Evolutionary conservation across 129 eudicot species (phyloP).

Genomic region (Kitagawia praeruptora): DNA sequence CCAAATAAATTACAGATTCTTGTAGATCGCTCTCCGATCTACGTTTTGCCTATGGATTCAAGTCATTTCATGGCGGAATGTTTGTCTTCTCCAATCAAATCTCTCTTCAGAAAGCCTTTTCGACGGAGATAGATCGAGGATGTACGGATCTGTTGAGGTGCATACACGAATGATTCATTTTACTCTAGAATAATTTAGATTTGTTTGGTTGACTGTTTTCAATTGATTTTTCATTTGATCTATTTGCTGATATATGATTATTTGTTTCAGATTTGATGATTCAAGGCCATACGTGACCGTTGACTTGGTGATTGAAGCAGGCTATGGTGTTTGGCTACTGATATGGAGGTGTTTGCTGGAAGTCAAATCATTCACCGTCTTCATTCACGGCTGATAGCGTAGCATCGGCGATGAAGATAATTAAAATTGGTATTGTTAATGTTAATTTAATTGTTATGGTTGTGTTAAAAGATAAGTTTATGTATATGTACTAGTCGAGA

Average conservation of each 20-base stretch:
- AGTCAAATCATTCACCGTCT: neutral
- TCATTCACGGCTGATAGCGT: neutral
- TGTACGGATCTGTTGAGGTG: neutral
- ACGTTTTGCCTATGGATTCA: conserved; percentile 18
- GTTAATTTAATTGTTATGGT: neutral
- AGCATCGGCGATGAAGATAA: neutral
- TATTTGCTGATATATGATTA: neutral
- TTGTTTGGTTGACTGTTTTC: neutral
- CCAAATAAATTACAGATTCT: neutral
- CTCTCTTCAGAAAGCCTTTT: too few species aligned
- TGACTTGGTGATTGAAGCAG: neutral
- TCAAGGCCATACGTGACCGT: neutral
- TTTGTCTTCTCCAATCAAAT: neutral
- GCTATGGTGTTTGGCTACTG: neutral
- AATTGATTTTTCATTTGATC: too few species aligned
- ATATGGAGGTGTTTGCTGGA: neutral
- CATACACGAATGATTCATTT: neutral
- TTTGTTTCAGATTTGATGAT: neutral
- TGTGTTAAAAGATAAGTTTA: neutral
- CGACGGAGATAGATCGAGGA: neutral
- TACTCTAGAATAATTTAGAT: too few species aligned
- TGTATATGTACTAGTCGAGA: neutral
- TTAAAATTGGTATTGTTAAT: neutral
- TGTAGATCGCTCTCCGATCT: conserved; percentile 27
- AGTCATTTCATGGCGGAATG: neutral